Base-by-base conservation (phyloP, 2,329 filamentous ascomycete genomes). In the Arthrinium puccinioides region DNA sequence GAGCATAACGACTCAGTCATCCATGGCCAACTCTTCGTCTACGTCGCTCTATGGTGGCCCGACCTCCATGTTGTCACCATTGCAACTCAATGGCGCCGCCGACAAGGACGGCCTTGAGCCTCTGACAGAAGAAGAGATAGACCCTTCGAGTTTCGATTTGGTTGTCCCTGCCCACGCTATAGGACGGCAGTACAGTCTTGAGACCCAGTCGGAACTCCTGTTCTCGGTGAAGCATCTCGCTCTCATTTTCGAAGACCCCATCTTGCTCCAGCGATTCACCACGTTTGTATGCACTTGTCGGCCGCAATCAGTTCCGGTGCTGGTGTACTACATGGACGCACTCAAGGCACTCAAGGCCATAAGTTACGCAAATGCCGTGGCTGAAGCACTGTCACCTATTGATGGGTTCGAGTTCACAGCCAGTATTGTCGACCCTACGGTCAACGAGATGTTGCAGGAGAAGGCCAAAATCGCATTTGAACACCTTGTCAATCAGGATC, bases 321-420 rank as follows among this genome's bases (percentile, higher is more conserved):
- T 88, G 11, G 73, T 79, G 19, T 85, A 87, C 61, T 87, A 87
- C 45, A 66, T 87, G 2, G 80, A 86, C 47, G 73, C 81, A 0
- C 57, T 79, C 40, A 89, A 88, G 52, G 82, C 83, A 1, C 57
- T 86, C 10, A 75, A 77, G 46, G 82, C 84, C 2, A 78, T 88
- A 40, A 68, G 71, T 23, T 87, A 87, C 48, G 74, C 81, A 15
- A 86, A 88, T 54, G 74, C 80, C 0, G 69, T 87, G 24, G 70
- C 78, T 2, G 71, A 75, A 42, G 70, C 77, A 2, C 63, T 85
- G 8, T 67, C 74, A 20, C 67, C 69, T 0, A 69, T 84, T 11
- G 57, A 67, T 5, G 72, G 67, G 0, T 61, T 74, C 21, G 68
- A 70, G 2, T 82, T 82, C 39, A 77, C 74, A 0, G 53, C 67